These are phyloP conservation scores for Rhizophlyctis rosea DNA, from an alignment of 192 early-diverging fungal genomes.

Conservation along the genomic window DNA sequence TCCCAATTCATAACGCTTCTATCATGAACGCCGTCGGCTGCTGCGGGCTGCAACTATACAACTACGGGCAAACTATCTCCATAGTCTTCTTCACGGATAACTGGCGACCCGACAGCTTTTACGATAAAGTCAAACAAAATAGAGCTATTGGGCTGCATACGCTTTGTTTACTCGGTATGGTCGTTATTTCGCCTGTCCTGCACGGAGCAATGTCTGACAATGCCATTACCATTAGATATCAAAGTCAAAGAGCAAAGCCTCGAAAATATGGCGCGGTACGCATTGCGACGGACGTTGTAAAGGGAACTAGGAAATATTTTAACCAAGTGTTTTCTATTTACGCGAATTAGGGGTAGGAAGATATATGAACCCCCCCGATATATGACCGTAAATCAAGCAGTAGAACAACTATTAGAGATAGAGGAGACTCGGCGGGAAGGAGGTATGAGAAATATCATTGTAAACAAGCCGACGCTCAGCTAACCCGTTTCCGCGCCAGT, in stretches of 20 bases:
- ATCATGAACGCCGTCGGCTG: slow-evolving; percentile 98
- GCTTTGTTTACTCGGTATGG: slow-evolving; percentile 76
- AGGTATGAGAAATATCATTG: slow-evolving; percentile 21
- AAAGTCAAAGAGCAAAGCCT: slow-evolving; percentile 97
- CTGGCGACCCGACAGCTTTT: slow-evolving; percentile 97
- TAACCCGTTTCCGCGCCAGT: slow-evolving; percentile 33
- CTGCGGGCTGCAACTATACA: slow-evolving; percentile 95
- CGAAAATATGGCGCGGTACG: slow-evolving; percentile 86
- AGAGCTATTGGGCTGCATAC: slow-evolving; percentile 83
- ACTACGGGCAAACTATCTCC: slow-evolving; percentile 97
- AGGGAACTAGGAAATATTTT: slow-evolving; percentile 2
- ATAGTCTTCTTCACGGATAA: slow-evolving; percentile 96
- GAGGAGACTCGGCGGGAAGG: slow-evolving; percentile 74
- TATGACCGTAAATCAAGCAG: slow-evolving; percentile 94
- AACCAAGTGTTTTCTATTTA: background rate
- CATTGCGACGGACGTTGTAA: slow-evolving; percentile 2
- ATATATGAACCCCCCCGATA: slow-evolving; percentile 98
- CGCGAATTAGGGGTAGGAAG: slow-evolving; percentile 60
- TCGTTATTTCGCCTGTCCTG: background rate
- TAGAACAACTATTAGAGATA: slow-evolving; percentile 89
- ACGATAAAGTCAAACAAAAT: slow-evolving; percentile 90
- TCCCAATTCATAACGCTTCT: slow-evolving; percentile 96
- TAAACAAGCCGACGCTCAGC: background rate
- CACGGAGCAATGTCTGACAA: background rate
- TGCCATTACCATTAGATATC: slow-evolving; percentile 70